Percentiles rank a stretch among this genome's conserved stretches.
Evolutionary conservation across 1,284 basidiomycete genomes (phyloP).

Genomic region (Agroathelia rolfsii): DNA sequence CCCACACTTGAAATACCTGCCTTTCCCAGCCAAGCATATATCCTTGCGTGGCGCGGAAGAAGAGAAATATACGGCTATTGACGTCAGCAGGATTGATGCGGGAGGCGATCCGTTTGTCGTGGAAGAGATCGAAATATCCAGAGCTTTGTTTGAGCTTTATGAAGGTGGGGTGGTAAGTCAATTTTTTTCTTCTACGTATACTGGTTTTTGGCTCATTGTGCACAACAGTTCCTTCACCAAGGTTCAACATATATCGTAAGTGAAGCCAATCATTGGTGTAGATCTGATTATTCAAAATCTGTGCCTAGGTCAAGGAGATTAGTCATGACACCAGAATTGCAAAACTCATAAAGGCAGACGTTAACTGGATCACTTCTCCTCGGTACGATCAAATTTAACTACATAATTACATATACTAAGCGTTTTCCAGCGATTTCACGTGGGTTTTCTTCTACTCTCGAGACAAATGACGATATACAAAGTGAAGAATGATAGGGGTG

Average conservation of each 20-base stretch:
- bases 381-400: slow-evolving; percentile 32
- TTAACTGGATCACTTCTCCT: slow-evolving; percentile 78
- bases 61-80: slow-evolving; percentile 70
- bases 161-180: slow-evolving; percentile 63
- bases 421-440: slow-evolving; percentile 56
- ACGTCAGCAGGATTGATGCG: slow-evolving; percentile 38
- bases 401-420: slow-evolving; percentile 6
- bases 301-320: slow-evolving; percentile 61
- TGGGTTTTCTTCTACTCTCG: slow-evolving; percentile 21
- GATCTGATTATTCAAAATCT: too few relatives aligned
- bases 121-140: slow-evolving; percentile 81
- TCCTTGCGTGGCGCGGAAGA: slow-evolving; percentile 74
- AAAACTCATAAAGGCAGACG: slow-evolving; percentile 60
- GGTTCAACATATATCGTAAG: slow-evolving; percentile 65
- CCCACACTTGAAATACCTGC: slow-evolving; percentile 67
- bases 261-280: too few relatives aligned
- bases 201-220: slow-evolving; percentile 1
- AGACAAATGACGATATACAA: background rate
- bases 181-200: slow-evolving; percentile 1
- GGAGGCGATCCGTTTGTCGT: slow-evolving; percentile 41
- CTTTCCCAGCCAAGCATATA: slow-evolving; percentile 66
- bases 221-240: slow-evolving; percentile 67
- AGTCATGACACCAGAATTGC: slow-evolving; percentile 74
- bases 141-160: slow-evolving; percentile 80
- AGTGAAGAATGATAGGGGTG: slow-evolving; percentile 41